phyloP scores from a whole-genome alignment of 2,329 filamentous ascomycete species.

The Epichloe sibirici region DNA sequence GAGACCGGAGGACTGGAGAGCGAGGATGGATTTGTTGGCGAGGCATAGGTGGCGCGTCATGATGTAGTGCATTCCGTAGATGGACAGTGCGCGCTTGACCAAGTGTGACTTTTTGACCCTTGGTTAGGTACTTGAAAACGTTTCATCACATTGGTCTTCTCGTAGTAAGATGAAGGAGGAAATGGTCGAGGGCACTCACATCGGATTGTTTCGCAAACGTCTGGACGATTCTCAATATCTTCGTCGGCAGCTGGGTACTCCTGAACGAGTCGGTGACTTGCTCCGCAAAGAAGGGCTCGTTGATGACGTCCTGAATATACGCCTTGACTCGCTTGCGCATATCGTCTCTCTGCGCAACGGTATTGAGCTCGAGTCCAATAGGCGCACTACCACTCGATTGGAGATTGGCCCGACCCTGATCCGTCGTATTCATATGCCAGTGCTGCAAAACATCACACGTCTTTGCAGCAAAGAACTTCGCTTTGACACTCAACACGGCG shows the following conservation, averaged over 20 bases:
- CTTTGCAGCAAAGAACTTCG: conserved; percentile 40
- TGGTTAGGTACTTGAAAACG: background rate
- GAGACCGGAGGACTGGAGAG: conserved; percentile 28
- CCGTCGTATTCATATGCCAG: conserved; percentile 31
- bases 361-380: conserved; percentile 36
- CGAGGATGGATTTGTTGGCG: conserved; percentile 29
- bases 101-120: conserved; percentile 27
- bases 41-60: conserved; percentile 43
- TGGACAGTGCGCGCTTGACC: conserved; percentile 39
- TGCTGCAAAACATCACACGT: conserved; percentile 36
- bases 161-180: background rate
- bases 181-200: conserved; percentile 19
- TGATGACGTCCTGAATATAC: conserved; percentile 36
- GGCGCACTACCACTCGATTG: conserved; percentile 32
- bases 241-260: conserved; percentile 32
- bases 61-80: conserved; percentile 46
- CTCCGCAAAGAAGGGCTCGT: conserved; percentile 35
- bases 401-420: conserved; percentile 26
- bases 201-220: conserved; percentile 33
- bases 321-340: conserved; percentile 33
- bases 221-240: conserved; percentile 35
- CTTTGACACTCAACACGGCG: conserved; percentile 33
- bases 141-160: background rate
- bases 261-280: conserved; percentile 36
- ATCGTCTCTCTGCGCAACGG: conserved; percentile 29